Evolutionary conservation across 1,139 yeast species (phyloP).

Genomic region (Lodderomyces beijingensis): DNA sequence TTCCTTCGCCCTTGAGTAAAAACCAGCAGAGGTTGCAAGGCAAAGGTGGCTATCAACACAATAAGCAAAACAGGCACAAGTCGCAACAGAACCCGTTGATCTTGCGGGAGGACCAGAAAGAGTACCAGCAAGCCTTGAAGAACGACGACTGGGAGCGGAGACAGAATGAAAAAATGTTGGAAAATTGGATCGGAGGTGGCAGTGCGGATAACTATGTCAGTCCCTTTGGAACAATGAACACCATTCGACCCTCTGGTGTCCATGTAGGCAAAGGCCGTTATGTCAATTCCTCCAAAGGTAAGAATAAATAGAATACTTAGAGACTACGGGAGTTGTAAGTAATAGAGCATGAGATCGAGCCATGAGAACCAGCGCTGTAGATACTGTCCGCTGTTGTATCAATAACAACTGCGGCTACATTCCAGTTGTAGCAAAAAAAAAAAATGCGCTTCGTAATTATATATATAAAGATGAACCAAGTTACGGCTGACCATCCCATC

Average conservation of each 20-base stretch:
- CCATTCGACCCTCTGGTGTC: constrained; percentile 62
- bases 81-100: constrained; percentile 50
- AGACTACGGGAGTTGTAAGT: no score
- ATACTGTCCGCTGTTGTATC: no score
- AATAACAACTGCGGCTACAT: no score
- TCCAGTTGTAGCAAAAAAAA: no score
- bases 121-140: constrained; percentile 81
- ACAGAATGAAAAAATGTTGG: constrained; percentile 78
- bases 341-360: no score
- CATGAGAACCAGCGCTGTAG: no score
- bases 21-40: constrained; percentile 60
- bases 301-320: constrained; percentile 22
- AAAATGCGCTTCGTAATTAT: no score
- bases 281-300: constrained; percentile 59
- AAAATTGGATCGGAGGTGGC: constrained; percentile 92
- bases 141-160: constrained; percentile 85
- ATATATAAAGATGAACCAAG: no score
- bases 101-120: constrained; percentile 90
- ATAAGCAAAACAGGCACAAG: constrained; percentile 54
- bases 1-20: constrained; percentile 70
- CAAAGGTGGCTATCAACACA: constrained; percentile 69
- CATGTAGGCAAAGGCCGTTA: constrained; percentile 79
- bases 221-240: constrained; percentile 74
- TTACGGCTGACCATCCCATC: no score
- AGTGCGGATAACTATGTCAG: constrained; percentile 87